Evolutionary conservation across 371 early-diverging fungal genomes (phyloP), one percentile per base, ranked within the genome.

Genomic region (Lichtheimia ornata): DNA sequence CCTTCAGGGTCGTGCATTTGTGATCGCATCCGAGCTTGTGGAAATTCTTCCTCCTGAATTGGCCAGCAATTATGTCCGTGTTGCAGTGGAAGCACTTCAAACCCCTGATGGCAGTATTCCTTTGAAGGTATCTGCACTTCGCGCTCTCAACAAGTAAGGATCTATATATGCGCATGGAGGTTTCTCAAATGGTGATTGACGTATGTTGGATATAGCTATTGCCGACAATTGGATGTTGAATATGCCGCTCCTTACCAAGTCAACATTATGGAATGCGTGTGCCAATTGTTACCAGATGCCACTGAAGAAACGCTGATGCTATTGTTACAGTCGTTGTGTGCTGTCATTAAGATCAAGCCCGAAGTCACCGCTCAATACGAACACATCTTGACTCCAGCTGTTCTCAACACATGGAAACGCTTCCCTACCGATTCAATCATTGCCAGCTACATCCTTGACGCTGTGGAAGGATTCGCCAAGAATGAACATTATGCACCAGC

Each of bases 1-100:
- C 67, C 84, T 92, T 62, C 94, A 94, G 72, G 94, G 94, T 3
- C 91, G 95, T 18, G 91, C 94, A 2, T 84, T 97, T 50, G 88
- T 94, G 12, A 93, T 95, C 81, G 86, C 92, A 1, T 89, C 91
- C 43, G 87, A 88, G 65, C 91, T 93, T 78, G 89, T 91, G 3
- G 77, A 81, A n/a, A 75, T 85, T 18, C 74, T 94, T 17, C 94
- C 94, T 5, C 63, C 74, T 4, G 80, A 86, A 4, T 76, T 92
- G 50, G 81, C 90, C 0, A 62, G 73, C 5, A 85, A 90, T 41
- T 93, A 90, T 70, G 82, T 95, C 22, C 67, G 78, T 22, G 90
- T 90, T 15, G 86, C 93, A 20, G 89, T 89, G 4, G 77, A 79
- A 43, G 91, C 92, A 0, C 77, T 94, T 40, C 76, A 84, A 59